Percentiles rank a stretch among this genome's conserved stretches.
Conservation (phyloP, 2,329 filamentous ascomycete species). For the Paracoccidioides lutzii region DNA sequence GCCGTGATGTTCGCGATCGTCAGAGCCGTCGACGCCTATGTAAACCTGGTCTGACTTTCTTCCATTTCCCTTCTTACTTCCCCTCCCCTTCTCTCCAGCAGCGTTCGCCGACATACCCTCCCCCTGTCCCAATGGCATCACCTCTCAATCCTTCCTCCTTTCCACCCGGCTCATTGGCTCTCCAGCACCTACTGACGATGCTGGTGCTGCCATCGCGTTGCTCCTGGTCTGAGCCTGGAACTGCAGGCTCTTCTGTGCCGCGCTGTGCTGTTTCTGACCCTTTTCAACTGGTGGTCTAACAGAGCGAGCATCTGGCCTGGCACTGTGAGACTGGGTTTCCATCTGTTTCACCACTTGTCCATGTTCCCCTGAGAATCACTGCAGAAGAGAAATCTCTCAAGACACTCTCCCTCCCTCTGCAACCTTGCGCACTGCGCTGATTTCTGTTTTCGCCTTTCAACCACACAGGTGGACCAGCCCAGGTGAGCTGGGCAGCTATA, state of each 20-base stretch:
- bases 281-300: background rate
- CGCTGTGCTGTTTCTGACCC: conserved; percentile 1
- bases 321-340: background rate
- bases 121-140: background rate
- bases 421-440: too few relatives aligned
- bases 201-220: background rate
- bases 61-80: background rate
- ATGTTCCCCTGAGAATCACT: background rate
- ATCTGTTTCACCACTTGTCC: background rate
- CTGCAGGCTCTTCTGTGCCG: background rate
- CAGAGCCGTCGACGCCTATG: background rate
- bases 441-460: too few relatives aligned
- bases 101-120: background rate
- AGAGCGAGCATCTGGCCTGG: background rate
- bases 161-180: background rate
- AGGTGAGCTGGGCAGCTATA: too few relatives aligned
- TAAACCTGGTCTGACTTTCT: background rate
- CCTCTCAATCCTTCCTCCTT: background rate
- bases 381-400: background rate
- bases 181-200: too few relatives aligned
- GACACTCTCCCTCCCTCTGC: background rate
- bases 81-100: too few relatives aligned
- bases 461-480: too few relatives aligned
- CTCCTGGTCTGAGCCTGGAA: background rate
- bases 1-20: background rate